Percentiles rank a stretch among this genome's conserved stretches.
Conservation (phyloP, 2,329 filamentous ascomycete species). For the Penicillium freii region DNA sequence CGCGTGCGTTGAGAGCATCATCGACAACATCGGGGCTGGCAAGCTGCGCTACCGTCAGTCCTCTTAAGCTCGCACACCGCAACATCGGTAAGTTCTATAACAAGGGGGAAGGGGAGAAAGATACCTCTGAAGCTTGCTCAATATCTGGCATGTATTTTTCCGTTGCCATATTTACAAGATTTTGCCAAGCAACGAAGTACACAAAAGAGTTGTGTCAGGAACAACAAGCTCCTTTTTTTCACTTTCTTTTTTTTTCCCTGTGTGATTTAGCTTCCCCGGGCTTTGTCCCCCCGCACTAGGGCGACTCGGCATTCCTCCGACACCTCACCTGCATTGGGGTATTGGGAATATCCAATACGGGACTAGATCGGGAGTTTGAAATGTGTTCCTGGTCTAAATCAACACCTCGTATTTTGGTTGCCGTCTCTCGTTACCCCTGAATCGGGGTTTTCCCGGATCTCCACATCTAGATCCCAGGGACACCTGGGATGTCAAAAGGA, state of each 20-base stretch:
- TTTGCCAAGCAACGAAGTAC: not conserved
- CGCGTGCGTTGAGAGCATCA: constrained; percentile 16
- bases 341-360: not conserved
- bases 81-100: not conserved
- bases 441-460: constrained; percentile 4
- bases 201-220: not conserved
- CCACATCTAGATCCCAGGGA: not conserved
- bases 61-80: not conserved
- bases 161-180: constrained; percentile 18
- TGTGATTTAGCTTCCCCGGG: constrained; percentile 14
- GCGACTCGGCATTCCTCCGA: constrained; percentile 18
- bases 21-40: constrained; percentile 7
- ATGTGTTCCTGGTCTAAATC: no score
- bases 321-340: not conserved
- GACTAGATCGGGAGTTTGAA: not conserved
- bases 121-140: constrained; percentile 18
- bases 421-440: not conserved
- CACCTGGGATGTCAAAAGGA: not conserved
- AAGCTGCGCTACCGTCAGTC: constrained; percentile 8
- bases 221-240: constrained; percentile 3
- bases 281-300: constrained; percentile 19
- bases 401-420: not conserved
- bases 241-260: constrained; percentile 4
- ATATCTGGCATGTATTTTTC: constrained; percentile 18
- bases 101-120: not conserved